Percentiles rank a stretch among this genome's conserved stretches.
Evolutionary conservation across 2,329 filamentous ascomycete species (phyloP).

Genomic region (Botrytis squamosa): DNA sequence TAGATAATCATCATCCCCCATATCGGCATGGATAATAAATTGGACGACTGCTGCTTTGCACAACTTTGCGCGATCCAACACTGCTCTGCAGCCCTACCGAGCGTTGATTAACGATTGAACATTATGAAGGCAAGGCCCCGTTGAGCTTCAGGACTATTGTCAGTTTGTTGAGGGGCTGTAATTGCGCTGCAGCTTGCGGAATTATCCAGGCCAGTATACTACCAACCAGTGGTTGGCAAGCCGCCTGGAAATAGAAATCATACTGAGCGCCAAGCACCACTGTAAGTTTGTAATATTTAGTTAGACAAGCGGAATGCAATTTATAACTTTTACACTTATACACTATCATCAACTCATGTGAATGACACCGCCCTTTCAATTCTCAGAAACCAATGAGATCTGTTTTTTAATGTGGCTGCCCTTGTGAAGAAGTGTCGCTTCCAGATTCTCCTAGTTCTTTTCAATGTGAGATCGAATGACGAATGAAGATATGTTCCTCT

Average conservation of each 20-base stretch:
- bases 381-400: not conserved
- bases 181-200: not conserved
- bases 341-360: not conserved
- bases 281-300: not conserved
- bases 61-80: not conserved
- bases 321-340: not conserved
- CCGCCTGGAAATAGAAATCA: not conserved
- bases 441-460: no score
- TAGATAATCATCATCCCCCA: not conserved
- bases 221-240: not conserved
- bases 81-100: not conserved
- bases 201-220: not conserved
- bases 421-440: not conserved
- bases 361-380: not conserved
- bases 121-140: not conserved
- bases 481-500: not conserved
- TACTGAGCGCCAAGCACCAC: not conserved
- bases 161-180: not conserved
- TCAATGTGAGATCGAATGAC: not conserved
- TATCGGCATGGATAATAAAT: not conserved
- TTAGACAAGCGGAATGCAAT: not conserved
- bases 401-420: not conserved
- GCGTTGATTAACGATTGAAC: no score
- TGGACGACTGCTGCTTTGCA: not conserved
- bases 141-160: not conserved